A percentile compares a stretch with the other conserved stretches of the same genome.
These are phyloP conservation scores for Byssoonygena ceratinophila DNA, from an alignment of 2,329 filamentous ascomycete species.

Conservation along the genomic window DNA sequence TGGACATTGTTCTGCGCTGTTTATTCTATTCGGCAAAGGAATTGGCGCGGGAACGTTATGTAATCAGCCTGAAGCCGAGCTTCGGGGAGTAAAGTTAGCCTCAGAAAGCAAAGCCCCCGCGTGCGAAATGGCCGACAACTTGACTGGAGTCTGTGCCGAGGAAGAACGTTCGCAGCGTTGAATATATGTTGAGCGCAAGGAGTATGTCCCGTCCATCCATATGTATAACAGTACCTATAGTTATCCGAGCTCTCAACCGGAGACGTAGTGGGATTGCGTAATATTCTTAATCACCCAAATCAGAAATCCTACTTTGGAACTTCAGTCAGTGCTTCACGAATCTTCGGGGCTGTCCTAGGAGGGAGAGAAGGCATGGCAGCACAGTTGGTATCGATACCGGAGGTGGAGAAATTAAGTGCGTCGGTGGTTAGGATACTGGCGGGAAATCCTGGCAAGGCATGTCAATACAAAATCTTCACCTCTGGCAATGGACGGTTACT, in stretches of 20 bases:
- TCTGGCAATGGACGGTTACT: too few relatives aligned
- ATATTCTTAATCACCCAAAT: too few relatives aligned
- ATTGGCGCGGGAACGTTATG: background rate
- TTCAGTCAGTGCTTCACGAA: too few relatives aligned
- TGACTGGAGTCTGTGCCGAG: background rate
- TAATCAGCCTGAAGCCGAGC: background rate
- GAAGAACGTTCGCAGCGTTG: background rate
- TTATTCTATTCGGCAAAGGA: background rate
- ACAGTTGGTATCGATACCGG: conserved; percentile 54
- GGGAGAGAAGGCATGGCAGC: conserved; percentile 43
- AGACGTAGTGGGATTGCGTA: too few relatives aligned
- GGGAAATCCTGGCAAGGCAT: conserved; percentile 76
- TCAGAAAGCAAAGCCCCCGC: background rate
- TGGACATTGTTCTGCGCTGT: background rate
- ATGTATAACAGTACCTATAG: background rate
- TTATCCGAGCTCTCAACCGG: too few relatives aligned
- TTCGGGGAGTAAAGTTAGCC: too few relatives aligned
- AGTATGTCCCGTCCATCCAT: too few relatives aligned
- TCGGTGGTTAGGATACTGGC: conserved; percentile 74
- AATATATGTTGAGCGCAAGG: background rate
- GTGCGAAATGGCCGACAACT: background rate
- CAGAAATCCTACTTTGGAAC: too few relatives aligned
- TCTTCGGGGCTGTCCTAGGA: too few relatives aligned
- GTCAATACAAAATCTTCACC: background rate
- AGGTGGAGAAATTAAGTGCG: conserved; percentile 67